Conservation (phyloP, 2,329 filamentous ascomycete genomes). For the Penicillium thymicola region DNA sequence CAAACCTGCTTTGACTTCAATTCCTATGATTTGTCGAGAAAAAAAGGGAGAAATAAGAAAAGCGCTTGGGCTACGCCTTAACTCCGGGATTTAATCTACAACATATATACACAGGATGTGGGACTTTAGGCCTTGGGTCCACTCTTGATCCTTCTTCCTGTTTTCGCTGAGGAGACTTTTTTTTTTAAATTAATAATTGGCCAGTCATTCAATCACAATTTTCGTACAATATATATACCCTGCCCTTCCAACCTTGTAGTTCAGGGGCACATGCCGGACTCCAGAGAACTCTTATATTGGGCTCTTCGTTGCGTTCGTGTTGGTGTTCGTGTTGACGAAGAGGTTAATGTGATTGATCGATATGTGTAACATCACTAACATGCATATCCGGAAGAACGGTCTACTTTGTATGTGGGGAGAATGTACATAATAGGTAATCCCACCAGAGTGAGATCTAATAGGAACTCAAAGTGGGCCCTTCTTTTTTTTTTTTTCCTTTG, state of each 20-base stretch:
- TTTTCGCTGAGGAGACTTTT: neutral
- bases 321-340: neutral
- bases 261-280: neutral
- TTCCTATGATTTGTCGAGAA: neutral
- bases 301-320: neutral
- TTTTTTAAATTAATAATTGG: neutral
- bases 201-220: too few species aligned
- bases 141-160: too few species aligned
- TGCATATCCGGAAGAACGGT: constrained; percentile 12
- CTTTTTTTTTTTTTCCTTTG: neutral
- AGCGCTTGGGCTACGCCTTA: neutral
- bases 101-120: neutral
- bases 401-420: neutral
- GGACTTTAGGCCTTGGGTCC: neutral
- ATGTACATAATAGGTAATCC: neutral
- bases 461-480: neutral
- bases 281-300: neutral
- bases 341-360: constrained; percentile 19
- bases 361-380: neutral
- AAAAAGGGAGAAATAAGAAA: neutral
- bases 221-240: neutral
- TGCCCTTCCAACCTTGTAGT: neutral
- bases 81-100: neutral
- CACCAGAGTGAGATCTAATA: neutral
- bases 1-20: neutral